Evolutionary conservation across 2,329 filamentous ascomycete genomes (phyloP), one percentile per base, ranked within the genome.

Genomic region (Bipolaris bicolor): DNA sequence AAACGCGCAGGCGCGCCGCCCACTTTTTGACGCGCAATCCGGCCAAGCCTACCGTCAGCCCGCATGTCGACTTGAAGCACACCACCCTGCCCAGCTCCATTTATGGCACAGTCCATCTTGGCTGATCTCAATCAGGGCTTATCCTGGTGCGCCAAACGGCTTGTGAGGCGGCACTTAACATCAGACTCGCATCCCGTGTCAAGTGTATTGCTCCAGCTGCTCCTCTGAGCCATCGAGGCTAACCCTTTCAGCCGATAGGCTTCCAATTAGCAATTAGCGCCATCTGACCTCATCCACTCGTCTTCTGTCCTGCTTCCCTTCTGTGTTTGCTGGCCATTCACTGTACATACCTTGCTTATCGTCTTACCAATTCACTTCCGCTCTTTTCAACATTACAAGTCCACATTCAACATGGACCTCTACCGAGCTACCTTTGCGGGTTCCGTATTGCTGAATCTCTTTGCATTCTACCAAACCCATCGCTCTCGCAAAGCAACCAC

Each of bases 351-450:
- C 13, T 26, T 34, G 6, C 5, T 39, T 26, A 6, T 16, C 10
- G 5, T 31, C 9, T 7, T 15, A 29, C 22, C 33, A 7, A 26
- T 34, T 22, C 33, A 26, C n/a, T 39, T 44, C 40, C 39, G 22
- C 20, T 52, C 44, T 44, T 22, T 43, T 39, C 41, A 56, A 51
- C 45, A 54, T 34, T 33, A 33, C 20, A 29, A 44, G 39, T 53
- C 48, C 44, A 31, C 49, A 44, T 46, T 58, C 51, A 69, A 52
- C 57, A 73, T 73, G 68, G 68, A 74, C 58, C 69, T 74, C 34
- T 74, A 74, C 43, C 59, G 62, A 49, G 61, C 62, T 24, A 74
- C 71, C 4, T 74, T 74, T 43, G 66, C 58, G 29, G 66, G 63
- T 4, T 66, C 67, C 31, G 37, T 74, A 22, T 48, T 71, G 40